Evolutionary conservation across 768 basidiomycete species (phyloP).

Genomic region (Leccinum rimulosum): DNA sequence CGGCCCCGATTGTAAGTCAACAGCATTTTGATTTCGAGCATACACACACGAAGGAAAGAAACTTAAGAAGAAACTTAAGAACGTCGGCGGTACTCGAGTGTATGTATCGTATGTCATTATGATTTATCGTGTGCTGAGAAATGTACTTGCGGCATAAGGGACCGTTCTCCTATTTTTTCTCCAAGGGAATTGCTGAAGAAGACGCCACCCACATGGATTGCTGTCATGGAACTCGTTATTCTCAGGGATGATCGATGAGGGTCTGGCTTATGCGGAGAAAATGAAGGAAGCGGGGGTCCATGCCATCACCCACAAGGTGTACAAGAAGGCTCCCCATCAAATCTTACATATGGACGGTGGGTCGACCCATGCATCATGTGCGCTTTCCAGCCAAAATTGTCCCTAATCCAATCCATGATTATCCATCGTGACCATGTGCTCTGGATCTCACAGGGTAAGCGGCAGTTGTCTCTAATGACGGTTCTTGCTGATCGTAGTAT

Average conservation of each 20-base stretch:
- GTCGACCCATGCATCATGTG: constrained; percentile 14
- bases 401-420: background rate
- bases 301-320: constrained; percentile 54
- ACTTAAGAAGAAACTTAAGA: too few species aligned
- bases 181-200: constrained; percentile 52
- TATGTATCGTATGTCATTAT: too few species aligned
- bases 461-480: background rate
- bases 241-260: constrained; percentile 54
- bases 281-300: constrained; percentile 51
- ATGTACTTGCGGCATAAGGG: constrained; percentile 33
- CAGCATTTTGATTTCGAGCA: too few species aligned
- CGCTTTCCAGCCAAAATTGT: background rate
- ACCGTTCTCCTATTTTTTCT: constrained; percentile 69
- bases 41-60: too few species aligned
- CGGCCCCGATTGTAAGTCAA: too few species aligned
- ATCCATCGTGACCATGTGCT: background rate
- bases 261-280: constrained; percentile 60
- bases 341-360: constrained; percentile 74
- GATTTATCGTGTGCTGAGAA: too few species aligned
- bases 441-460: constrained; percentile 22
- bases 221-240: constrained; percentile 66
- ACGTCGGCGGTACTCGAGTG: too few species aligned
- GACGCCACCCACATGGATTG: constrained; percentile 62
- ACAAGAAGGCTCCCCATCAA: constrained; percentile 66
- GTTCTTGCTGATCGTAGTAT: constrained; percentile 12